Percentiles rank a stretch among this genome's conserved stretches.
phyloP scores from a whole-genome alignment of 2,329 filamentous ascomycete species.

The Bipolaris zeicola region DNA sequence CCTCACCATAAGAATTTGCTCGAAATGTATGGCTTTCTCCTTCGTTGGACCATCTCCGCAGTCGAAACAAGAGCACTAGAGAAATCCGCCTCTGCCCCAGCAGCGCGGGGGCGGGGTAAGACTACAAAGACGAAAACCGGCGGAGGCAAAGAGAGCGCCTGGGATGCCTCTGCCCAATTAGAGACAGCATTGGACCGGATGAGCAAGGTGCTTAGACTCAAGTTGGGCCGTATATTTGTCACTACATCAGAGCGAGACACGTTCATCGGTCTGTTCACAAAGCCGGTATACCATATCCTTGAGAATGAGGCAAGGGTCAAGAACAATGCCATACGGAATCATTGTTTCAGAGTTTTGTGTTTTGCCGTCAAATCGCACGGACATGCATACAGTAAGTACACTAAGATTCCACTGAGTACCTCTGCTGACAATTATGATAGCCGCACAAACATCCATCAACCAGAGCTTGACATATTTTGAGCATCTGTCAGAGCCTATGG shows the following conservation, averaged over 20 bases:
- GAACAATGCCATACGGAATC: slow-evolving; percentile 87
- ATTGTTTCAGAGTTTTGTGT: slow-evolving; percentile 95
- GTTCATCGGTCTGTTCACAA: slow-evolving; percentile 88
- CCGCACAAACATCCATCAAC: slow-evolving; percentile 95
- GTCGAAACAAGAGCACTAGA: slow-evolving; percentile 93
- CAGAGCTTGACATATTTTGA: slow-evolving; percentile 98
- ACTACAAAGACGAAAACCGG: slow-evolving; percentile 70
- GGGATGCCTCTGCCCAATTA: slow-evolving; percentile 89
- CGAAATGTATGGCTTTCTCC: slow-evolving; percentile 90
- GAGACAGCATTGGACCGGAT: slow-evolving; percentile 89
- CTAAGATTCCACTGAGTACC: too few relatives aligned
- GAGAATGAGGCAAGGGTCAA: slow-evolving; percentile 95
- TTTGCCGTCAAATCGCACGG: slow-evolving; percentile 97
- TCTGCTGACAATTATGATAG: slow-evolving; percentile 53
- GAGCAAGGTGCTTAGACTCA: slow-evolving; percentile 93
- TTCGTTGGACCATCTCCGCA: slow-evolving; percentile 95
- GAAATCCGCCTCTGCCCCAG: slow-evolving; percentile 75
- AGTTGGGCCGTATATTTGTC: slow-evolving; percentile 88
- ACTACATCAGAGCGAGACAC: slow-evolving; percentile 97
- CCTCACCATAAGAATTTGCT: slow-evolving; percentile 88
- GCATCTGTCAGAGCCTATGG: slow-evolving; percentile 98
- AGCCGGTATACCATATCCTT: slow-evolving; percentile 89
- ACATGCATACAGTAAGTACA: slow-evolving; percentile 84
- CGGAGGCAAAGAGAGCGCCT: slow-evolving; percentile 70
- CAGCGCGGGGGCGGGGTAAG: slow-evolving; percentile 74